Conservation (phyloP, 2,329 filamentous ascomycete species). For the Dactylella cylindrospora region DNA sequence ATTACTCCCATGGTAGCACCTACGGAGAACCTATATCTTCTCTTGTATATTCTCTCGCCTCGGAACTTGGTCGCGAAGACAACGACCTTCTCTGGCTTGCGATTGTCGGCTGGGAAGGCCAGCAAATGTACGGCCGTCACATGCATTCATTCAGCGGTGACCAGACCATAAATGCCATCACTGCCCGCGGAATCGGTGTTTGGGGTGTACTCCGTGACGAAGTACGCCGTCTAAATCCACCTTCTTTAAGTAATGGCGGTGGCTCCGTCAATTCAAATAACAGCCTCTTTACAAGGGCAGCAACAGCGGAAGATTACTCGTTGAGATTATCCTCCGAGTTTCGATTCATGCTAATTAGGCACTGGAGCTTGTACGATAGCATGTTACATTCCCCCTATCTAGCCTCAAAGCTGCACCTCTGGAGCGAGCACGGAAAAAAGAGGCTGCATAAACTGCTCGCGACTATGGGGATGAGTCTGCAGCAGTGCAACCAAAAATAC, state of each 20-base stretch:
- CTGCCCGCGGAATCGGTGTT: slow-evolving; percentile 55
- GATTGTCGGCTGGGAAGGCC: slow-evolving; percentile 91
- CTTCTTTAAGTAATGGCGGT: slow-evolving; percentile 52
- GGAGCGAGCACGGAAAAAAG: slow-evolving; percentile 86
- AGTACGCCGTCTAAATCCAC: slow-evolving; percentile 85
- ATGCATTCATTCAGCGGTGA: slow-evolving; percentile 71
- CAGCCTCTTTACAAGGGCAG: slow-evolving; percentile 65
- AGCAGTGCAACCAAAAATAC: slow-evolving; percentile 92
- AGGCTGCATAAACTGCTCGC: slow-evolving; percentile 89
- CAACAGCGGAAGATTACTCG: slow-evolving; percentile 79
- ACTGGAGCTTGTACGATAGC: slow-evolving; percentile 97
- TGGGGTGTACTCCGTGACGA: slow-evolving; percentile 86
- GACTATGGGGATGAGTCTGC: slow-evolving; percentile 95
- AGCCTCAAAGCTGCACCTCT: slow-evolving; percentile 86
- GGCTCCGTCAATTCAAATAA: slow-evolving; percentile 59
- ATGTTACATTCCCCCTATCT: slow-evolving; percentile 98
- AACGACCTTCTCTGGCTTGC: slow-evolving; percentile 94
- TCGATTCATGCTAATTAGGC: slow-evolving; percentile 84
- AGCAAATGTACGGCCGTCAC: slow-evolving; percentile 79
- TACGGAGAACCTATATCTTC: slow-evolving; percentile 95
- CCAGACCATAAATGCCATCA: slow-evolving; percentile 52
- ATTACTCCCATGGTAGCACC: slow-evolving; percentile 83
- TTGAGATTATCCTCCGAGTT: slow-evolving; percentile 93
- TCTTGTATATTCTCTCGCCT: slow-evolving; percentile 89
- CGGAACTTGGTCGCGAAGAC: slow-evolving; percentile 91